Percentiles rank a stretch among this genome's conserved stretches.
phyloP scores from a whole-genome alignment of 2,329 filamentous ascomycete species.

The Aplosporella prunicola region DNA sequence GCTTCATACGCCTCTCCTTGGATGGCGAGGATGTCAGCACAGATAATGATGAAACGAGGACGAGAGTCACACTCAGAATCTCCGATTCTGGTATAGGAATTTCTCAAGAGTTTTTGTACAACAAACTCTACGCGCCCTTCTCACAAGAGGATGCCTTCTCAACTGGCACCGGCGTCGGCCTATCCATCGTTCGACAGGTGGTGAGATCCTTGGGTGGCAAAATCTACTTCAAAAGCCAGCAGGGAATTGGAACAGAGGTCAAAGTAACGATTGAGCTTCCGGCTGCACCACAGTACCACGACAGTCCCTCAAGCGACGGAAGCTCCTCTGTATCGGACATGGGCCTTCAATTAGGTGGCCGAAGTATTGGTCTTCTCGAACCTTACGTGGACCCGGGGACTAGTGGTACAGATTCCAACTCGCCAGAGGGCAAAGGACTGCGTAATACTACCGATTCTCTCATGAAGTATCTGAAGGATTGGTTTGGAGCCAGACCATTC shows the following conservation, averaged over 20 bases:
- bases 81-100: conserved; percentile 31
- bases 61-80: conserved; percentile 19
- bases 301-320: too few relatives aligned
- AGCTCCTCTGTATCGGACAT: too few relatives aligned
- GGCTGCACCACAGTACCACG: too few relatives aligned
- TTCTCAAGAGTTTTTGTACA: conserved; percentile 28
- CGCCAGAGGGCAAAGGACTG: too few relatives aligned
- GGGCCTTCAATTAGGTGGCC: too few relatives aligned
- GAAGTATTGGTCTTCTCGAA: too few relatives aligned
- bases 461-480: too few relatives aligned
- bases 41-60: neutral
- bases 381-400: too few relatives aligned
- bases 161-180: conserved; percentile 28
- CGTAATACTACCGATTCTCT: too few relatives aligned
- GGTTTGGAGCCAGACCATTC: too few relatives aligned
- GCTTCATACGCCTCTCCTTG: conserved; percentile 1
- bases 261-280: too few relatives aligned
- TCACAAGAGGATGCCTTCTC: conserved; percentile 29
- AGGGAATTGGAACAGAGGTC: conserved; percentile 21
- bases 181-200: conserved; percentile 30
- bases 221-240: conserved; percentile 27
- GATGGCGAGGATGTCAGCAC: neutral
- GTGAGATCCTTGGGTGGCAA: conserved; percentile 27
- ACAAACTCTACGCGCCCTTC: conserved; percentile 29
- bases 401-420: too few relatives aligned